A percentile compares a stretch with the other conserved stretches of the same genome.
phyloP scores from a whole-genome alignment of 306 rosid genomes.

The Nissolia schottii region DNA sequence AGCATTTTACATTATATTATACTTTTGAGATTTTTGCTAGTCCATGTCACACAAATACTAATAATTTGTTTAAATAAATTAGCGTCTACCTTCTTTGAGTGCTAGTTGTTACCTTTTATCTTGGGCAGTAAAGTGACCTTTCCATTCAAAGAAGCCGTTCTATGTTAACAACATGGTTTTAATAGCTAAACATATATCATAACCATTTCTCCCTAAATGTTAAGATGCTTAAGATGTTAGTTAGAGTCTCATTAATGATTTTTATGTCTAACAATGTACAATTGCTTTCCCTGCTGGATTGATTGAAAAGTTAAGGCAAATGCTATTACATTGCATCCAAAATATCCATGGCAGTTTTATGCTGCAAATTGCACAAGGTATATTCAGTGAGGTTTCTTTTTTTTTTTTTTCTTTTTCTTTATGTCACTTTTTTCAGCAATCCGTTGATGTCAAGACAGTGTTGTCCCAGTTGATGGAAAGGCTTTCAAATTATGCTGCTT shows the following conservation, averaged over 20 bases:
- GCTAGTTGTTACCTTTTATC: not conserved
- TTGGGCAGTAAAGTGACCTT: constrained; percentile 4
- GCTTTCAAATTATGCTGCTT: constrained; percentile 95
- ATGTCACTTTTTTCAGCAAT: constrained; percentile 48
- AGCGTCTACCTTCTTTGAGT: not conserved
- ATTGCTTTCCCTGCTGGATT: not conserved
- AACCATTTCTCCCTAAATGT: not conserved
- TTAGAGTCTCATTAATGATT: not conserved
- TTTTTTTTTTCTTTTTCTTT: not conserved
- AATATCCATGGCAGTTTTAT: constrained; percentile 11
- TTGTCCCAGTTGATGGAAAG: constrained; percentile 97
- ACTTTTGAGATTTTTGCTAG: constrained; percentile 4
- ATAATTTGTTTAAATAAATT: not conserved
- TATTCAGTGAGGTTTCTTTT: constrained; percentile 11
- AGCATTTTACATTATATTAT: not conserved
- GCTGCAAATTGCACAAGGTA: constrained; percentile 6
- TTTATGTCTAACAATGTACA: not conserved
- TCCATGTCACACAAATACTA: not conserved
- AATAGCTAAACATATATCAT: not conserved
- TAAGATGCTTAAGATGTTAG: too few relatives aligned
- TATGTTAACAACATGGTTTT: constrained; percentile 9
- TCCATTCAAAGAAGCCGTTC: not conserved
- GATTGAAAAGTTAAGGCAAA: constrained; percentile 1
- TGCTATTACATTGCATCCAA: constrained; percentile 6
- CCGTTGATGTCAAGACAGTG: constrained; percentile 94